phyloP scores from a whole-genome alignment of 495 filamentous ascomycete genomes.

The Trichoderma asperelloides region DNA sequence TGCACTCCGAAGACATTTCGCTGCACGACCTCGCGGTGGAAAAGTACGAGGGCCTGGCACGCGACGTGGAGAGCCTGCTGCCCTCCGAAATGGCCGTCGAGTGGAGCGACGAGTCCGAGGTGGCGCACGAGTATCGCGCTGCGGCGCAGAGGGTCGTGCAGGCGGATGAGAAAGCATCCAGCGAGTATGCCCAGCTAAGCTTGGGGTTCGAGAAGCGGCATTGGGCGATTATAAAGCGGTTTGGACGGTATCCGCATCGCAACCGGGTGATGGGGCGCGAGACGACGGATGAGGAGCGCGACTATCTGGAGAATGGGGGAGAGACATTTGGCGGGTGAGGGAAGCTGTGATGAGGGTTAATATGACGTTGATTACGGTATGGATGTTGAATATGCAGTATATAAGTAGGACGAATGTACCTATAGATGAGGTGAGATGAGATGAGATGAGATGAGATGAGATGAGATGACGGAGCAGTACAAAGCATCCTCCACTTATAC shows the following conservation, averaged over 20 bases:
- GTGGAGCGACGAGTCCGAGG: background rate
- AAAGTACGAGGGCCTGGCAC: conserved; percentile 8
- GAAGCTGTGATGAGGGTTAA: background rate
- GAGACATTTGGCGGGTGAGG: conserved; percentile 11
- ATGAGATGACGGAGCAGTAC: too few species aligned
- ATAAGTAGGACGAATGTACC: too few species aligned
- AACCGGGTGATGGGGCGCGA: conserved; percentile 20
- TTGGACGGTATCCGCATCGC: conserved; percentile 26
- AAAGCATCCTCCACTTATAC: too few species aligned
- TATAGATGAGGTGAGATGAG: too few species aligned
- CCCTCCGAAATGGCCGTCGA: background rate
- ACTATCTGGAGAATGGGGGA: conserved; percentile 17
- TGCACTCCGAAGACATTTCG: conserved; percentile 16
- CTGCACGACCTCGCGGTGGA: conserved; percentile 14
- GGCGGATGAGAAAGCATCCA: background rate
- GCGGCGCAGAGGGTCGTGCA: conserved; percentile 17
- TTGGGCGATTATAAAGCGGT: conserved; percentile 16
- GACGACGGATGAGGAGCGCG: conserved; percentile 19
- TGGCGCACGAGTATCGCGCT: conserved; percentile 11
- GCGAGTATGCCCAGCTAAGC: background rate
- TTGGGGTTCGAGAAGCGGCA: conserved; percentile 12
- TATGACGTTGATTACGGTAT: background rate
- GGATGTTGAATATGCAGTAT: background rate
- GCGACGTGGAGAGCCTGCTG: conserved; percentile 10
- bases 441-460: too few species aligned